Evolutionary conservation across 2,329 filamentous ascomycete genomes (phyloP).

Genomic region (Hirsutella rhossiliensis): DNA sequence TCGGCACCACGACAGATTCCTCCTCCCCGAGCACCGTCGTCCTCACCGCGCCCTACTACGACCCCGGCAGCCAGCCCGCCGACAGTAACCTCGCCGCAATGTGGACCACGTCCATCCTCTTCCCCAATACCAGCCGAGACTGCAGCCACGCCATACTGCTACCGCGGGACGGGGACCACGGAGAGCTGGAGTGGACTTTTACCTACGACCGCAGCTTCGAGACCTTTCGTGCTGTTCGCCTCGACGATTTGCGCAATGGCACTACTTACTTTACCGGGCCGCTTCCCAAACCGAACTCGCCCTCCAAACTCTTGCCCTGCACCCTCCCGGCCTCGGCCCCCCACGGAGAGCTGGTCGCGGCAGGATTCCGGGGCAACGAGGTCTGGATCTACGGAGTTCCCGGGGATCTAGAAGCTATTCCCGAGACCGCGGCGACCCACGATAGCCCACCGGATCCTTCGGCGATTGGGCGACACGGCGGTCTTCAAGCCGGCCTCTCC

Average conservation of each 20-base stretch:
- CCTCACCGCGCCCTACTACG: conserved; percentile 69
- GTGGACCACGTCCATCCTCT: conserved; percentile 79
- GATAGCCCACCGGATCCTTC: conserved; percentile 9
- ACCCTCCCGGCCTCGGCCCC: conserved; percentile 59
- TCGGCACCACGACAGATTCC: conserved; percentile 60
- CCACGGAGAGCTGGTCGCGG: conserved; percentile 58
- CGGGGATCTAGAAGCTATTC: conserved; percentile 53
- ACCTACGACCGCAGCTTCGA: conserved; percentile 67
- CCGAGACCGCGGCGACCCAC: conserved; percentile 24
- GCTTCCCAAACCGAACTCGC: conserved; percentile 34
- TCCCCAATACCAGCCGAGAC: conserved; percentile 67
- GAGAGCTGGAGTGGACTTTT: conserved; percentile 65
- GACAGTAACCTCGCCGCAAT: conserved; percentile 61
- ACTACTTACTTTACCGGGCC: conserved; percentile 73
- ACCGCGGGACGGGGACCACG: conserved; percentile 39
- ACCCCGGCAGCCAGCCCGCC: conserved; percentile 52
- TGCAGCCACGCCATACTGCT: conserved; percentile 68
- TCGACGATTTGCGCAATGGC: conserved; percentile 63
- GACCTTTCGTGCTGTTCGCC: conserved; percentile 64
- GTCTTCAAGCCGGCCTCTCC: conserved; percentile 14
- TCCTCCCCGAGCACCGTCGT: conserved; percentile 60
- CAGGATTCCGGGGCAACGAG: conserved; percentile 60
- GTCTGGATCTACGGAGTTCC: conserved; percentile 74
- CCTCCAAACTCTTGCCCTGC: conserved; percentile 51
- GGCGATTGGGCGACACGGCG: conserved; percentile 18